Evolutionary conservation across 257 asterid genomes (phyloP).

Genomic region (Mitragyna speciosa): DNA sequence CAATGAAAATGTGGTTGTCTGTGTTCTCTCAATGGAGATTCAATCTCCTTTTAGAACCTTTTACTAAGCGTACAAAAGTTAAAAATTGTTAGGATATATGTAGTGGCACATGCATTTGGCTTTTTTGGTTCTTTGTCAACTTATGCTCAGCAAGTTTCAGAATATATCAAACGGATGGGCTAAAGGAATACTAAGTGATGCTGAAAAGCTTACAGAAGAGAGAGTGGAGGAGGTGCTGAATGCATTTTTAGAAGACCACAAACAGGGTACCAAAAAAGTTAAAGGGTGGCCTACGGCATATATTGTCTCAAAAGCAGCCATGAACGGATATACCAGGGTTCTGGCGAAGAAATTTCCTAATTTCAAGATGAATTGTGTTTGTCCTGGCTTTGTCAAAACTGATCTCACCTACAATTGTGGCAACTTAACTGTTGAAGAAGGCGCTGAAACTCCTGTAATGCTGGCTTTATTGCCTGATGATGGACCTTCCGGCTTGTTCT

Average conservation of each 20-base stretch:
- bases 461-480: conserved; percentile 15
- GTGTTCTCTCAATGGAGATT: background rate
- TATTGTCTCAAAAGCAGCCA: conserved; percentile 50
- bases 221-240: conserved; percentile 44
- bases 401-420: conserved; percentile 6
- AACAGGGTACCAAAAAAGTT: conserved; percentile 34
- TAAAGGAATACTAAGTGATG: conserved; percentile 38
- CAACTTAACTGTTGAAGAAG: background rate
- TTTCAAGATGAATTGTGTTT: conserved; percentile 35
- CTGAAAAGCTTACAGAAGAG: conserved; percentile 45
- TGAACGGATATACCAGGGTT: conserved; percentile 57
- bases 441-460: conserved; percentile 11
- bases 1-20: background rate
- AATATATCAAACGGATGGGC: conserved; percentile 46
- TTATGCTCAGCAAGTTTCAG: conserved; percentile 22
- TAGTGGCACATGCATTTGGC: too few relatives aligned
- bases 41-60: background rate
- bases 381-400: conserved; percentile 25
- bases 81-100: too few relatives aligned
- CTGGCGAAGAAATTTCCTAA: conserved; percentile 41
- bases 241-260: conserved; percentile 46
- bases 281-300: conserved; percentile 57
- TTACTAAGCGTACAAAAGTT: too few relatives aligned
- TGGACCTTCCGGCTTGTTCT: conserved; percentile 16
- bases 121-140: too few relatives aligned